Evolutionary conservation across 2,329 filamentous ascomycete genomes (phyloP).

Genomic region (Diaporthe australafricana): DNA sequence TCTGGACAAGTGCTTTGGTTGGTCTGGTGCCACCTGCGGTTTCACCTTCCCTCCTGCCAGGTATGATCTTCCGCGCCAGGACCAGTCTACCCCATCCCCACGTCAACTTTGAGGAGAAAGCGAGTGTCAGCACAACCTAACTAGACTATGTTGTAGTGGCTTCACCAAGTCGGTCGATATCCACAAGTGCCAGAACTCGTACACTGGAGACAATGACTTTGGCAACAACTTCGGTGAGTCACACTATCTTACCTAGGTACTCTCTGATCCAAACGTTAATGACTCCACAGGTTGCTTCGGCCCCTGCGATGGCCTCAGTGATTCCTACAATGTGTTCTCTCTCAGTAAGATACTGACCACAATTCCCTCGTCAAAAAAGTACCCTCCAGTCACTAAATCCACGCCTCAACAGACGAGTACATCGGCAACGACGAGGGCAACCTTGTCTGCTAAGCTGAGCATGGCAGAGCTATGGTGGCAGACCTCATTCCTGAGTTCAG

Average conservation of each 20-base stretch:
- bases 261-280: neutral
- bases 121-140: neutral
- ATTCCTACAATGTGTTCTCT: neutral
- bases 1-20: neutral
- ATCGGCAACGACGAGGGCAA: neutral
- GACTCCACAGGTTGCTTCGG: neutral
- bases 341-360: too few relatives aligned
- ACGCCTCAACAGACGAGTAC: neutral
- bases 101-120: too few relatives aligned
- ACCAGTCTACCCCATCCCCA: too few relatives aligned
- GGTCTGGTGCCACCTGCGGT: neutral
- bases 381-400: neutral
- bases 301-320: neutral
- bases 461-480: neutral
- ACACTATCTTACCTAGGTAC: neutral
- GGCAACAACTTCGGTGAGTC: neutral
- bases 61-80: neutral
- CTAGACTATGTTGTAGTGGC: neutral
- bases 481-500: neutral
- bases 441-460: neutral
- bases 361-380: too few relatives aligned
- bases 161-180: neutral
- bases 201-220: neutral
- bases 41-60: neutral
- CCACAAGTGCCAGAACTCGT: neutral